Base-by-base conservation (phyloP, 139 green algal genomes). In the Asterochloris sp. region DNA sequence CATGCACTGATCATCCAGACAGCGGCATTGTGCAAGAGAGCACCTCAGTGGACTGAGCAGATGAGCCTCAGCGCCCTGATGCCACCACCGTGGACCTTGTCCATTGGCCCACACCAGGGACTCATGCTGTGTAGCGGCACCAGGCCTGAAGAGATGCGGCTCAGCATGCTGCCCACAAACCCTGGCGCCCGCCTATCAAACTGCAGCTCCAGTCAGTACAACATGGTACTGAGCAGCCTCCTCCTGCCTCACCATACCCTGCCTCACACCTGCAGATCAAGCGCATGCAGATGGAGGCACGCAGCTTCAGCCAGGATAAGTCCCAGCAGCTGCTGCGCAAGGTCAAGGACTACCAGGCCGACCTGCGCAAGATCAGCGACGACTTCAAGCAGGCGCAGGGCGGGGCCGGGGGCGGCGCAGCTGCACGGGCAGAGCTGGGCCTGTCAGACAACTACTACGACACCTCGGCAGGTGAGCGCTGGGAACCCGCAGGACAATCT, bases 281-380 rank as follows among this genome's bases (percentile, higher is more conserved):
- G 84, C 89, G 95, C 23, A 96, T 98, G 93, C 96, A 98, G 79
- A 96, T 98, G 90, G 96, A 98, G 85, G 96, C 96, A 1, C 88
- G 96, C 47, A 96, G 90, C 85, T 86, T 97, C 69, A 85, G 93
- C 6, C 83, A 90, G 11, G 89, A 94, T 23, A 83, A 91, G 60
- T 92, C 90, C 13, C 85, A 87, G 8, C 61, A 85, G 17, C 83
- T 97, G 62, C 82, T 95, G 38, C 13, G 24, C 13, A 85, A 85
- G 62, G 88, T 97, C 10, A 94, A 95, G 79, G 96, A 98, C 63
- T 98, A 97, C 88, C 95, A 96, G 83, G 89, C 88, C 21, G 96
- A 98, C 81, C 85, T 98, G 69, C 80, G 83, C 0, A 89, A 90
- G 26, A 89, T 98, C 11, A 90, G 84, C 29, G 62, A 74, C 68